Evolutionary conservation across 768 basidiomycete genomes (phyloP).

Genomic region (Termitomyces sp.): DNA sequence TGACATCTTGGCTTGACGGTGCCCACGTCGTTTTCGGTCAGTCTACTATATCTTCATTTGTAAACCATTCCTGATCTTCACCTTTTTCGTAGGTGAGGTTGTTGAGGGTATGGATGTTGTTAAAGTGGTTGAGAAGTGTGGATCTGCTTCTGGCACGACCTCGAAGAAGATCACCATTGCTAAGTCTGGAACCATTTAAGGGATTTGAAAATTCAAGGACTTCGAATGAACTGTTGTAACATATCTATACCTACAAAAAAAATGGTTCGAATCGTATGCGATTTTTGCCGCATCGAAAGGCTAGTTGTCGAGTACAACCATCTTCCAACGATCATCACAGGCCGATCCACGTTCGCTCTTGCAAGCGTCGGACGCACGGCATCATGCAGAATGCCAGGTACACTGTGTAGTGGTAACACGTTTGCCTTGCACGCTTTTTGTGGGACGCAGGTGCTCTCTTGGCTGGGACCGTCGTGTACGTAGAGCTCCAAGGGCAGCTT

Average conservation of each 20-base stretch:
- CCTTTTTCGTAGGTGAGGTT: conserved; percentile 46
- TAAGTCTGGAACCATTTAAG: conserved; percentile 44
- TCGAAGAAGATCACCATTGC: conserved; percentile 45
- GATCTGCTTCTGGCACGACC: conserved; percentile 35
- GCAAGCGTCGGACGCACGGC: not conserved
- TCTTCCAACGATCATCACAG: too few species aligned
- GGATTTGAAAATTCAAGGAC: not conserved
- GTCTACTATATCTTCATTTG: conserved; percentile 7
- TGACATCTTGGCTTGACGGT: conserved; percentile 76
- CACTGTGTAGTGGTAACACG: conserved; percentile 55
- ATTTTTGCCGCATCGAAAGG: not conserved
- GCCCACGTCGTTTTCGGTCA: conserved; percentile 84
- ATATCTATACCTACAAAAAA: conserved; percentile 8
- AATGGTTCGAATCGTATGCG: not conserved
- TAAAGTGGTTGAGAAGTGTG: conserved; percentile 35
- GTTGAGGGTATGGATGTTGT: conserved; percentile 57
- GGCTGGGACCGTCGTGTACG: conserved; percentile 62
- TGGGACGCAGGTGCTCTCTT: conserved; percentile 69
- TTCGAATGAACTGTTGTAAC: conserved; percentile 9
- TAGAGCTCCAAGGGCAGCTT: conserved; percentile 50
- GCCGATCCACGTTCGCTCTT: too few species aligned
- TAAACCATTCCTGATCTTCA: not conserved
- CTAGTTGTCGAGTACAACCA: too few species aligned
- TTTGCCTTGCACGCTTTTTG: conserved; percentile 53
- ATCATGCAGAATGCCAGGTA: conserved; percentile 57